Conservation (phyloP, 306 rosid genomes). For the Citrullus colocynthis region DNA sequence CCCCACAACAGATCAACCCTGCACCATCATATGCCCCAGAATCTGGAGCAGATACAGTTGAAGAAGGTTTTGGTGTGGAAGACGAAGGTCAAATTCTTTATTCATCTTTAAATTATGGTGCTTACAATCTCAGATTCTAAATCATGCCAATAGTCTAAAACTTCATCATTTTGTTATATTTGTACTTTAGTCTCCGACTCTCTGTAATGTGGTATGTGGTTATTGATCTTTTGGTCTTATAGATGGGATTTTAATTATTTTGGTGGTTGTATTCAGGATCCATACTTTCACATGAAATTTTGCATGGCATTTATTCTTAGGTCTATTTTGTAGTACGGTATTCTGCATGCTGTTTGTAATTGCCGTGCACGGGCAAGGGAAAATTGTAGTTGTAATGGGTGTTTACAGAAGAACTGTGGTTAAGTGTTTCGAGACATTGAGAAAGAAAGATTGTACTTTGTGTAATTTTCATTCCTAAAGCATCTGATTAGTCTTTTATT, state of each 20-base stretch:
- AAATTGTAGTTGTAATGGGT: not conserved
- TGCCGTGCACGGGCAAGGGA: not conserved
- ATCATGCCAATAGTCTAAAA: not conserved
- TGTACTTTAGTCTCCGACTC: not conserved
- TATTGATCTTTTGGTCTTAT: not conserved
- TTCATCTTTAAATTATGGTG: not conserved
- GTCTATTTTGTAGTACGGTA: not conserved
- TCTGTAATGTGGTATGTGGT: not conserved
- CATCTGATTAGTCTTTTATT: not conserved
- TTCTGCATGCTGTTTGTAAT: not conserved
- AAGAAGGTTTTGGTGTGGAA: conserved; percentile 53
- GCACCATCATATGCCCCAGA: conserved; percentile 31
- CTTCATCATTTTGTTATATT: not conserved
- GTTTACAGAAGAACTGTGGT: not conserved
- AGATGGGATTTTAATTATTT: not conserved
- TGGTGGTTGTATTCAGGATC: not conserved
- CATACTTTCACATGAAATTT: not conserved
- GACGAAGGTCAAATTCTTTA: conserved; percentile 59
- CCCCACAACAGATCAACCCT: conserved; percentile 45
- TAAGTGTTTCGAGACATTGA: not conserved
- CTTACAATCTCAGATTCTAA: not conserved
- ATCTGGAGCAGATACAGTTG: conserved; percentile 39
- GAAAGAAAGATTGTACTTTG: not conserved
- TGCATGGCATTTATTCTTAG: not conserved
- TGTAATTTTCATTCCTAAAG: not conserved